Conservation (phyloP, 148 eudicot genomes). For the Silene uniflora region DNA sequence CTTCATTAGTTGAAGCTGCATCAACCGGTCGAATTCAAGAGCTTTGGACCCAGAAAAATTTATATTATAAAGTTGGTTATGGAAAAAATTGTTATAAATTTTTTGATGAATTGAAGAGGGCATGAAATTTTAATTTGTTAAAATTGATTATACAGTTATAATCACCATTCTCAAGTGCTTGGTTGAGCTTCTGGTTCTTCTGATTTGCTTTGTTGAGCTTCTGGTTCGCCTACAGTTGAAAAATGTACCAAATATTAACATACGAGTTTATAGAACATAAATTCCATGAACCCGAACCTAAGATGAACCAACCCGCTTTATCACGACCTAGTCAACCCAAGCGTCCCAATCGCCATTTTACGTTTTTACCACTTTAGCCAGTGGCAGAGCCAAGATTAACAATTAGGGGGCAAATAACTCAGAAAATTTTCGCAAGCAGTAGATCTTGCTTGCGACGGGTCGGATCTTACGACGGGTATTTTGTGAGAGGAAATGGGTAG, state of each 20-base stretch:
- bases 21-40: slow-evolving; percentile 16
- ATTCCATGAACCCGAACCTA: too few species aligned
- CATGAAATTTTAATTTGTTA: slow-evolving; percentile 9
- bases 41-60: slow-evolving; percentile 27
- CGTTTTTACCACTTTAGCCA: too few species aligned
- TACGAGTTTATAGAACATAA: too few species aligned
- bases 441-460: too few species aligned
- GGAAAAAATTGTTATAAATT: background rate
- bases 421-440: too few species aligned
- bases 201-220: slow-evolving; percentile 26
- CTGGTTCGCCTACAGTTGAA: slow-evolving; percentile 22
- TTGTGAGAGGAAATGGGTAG: too few species aligned
- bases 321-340: too few species aligned
- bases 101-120: background rate
- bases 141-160: slow-evolving; percentile 23
- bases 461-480: too few species aligned
- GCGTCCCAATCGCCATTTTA: too few species aligned
- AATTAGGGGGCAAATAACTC: too few species aligned
- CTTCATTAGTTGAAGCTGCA: slow-evolving; percentile 17
- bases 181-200: slow-evolving; percentile 22
- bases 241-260: background rate
- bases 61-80: slow-evolving; percentile 13
- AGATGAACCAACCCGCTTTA: too few species aligned
- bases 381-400: too few species aligned
- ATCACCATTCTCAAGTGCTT: slow-evolving; percentile 26